Percentiles rank a stretch among this genome's conserved stretches.
phyloP scores from a whole-genome alignment of 23 red algal species.

The Gracilaria vermiculophylla region DNA sequence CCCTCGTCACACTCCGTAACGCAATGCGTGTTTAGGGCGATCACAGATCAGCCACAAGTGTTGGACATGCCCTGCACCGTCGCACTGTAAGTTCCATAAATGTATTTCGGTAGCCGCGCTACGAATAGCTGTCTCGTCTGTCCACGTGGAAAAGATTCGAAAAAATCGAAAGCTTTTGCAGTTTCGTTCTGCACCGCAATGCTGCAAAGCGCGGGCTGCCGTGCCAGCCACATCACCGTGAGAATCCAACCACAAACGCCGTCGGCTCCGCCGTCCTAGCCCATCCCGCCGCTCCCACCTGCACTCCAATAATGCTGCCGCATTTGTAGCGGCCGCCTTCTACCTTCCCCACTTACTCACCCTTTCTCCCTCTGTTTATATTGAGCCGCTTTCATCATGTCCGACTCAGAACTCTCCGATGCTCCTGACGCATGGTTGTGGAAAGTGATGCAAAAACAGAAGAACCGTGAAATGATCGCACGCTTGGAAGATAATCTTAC shows the following conservation, averaged over 20 bases:
- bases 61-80: too few relatives aligned
- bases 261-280: not conserved
- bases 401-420: not conserved
- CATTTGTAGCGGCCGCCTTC: not conserved
- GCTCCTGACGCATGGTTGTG: conserved; percentile 42
- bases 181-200: not conserved
- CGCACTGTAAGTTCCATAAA: too few relatives aligned
- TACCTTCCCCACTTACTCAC: not conserved
- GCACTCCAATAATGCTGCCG: not conserved
- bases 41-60: too few relatives aligned
- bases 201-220: not conserved
- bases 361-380: not conserved
- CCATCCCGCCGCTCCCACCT: not conserved
- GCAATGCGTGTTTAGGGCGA: not conserved
- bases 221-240: not conserved
- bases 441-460: conserved; percentile 38
- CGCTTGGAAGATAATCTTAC: conserved; percentile 33
- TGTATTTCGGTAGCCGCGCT: too few relatives aligned
- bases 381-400: not conserved
- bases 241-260: not conserved
- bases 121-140: not conserved
- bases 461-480: conserved; percentile 54
- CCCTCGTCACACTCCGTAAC: not conserved
- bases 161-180: not conserved
- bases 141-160: not conserved